Base-by-base conservation (phyloP, 228 moss, liverwort and hornwort genomes). In the Sphagnum fallax region DNA sequence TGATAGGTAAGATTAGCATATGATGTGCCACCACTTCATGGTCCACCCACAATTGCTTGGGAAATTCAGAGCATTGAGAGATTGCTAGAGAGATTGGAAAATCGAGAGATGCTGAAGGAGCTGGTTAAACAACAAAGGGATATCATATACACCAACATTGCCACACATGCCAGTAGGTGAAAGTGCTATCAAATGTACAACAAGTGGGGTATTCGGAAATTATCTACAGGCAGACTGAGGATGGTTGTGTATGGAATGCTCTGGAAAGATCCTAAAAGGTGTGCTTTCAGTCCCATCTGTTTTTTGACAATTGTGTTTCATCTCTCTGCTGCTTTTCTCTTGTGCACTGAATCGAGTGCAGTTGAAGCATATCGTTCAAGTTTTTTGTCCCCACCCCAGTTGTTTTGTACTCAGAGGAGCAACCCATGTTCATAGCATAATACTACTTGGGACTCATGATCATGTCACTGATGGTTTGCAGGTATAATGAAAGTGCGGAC, bases 201-300 rank as follows among this genome's bases (percentile, higher is more conserved):
- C 60, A 81, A 79, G 63, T 85, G 85, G 81, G 85, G 76, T 69
- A 81, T 85, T 6, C 81, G 79, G 47, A 81, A 76, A 59, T 78
- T 84, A 76, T 84, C 84, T 10, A 81, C 78, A 71, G 84, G 70
- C 9, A 81, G 84, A 73, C 62, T 84, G 76, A 81, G 74, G 70
- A 85, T 81, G 72, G 79, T 85, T 67, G 79, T 85, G 59, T 79
- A 85, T 62, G 79, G 79, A 49, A 64, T 85, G 65, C 79, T 85
- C 60, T 85, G 79, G 81, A 85, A 81, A 67, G 79, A 85, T 76
- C 72, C 84, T 18, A 85, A 85, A 53, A 79, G 84, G 84, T 84
- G 49, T 32, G 71, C 59, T 4, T 60, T 16, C 52, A 15, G 60
- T 52, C 52, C 47, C 16, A 50, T 16, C 6, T 7, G 52, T 67